Percentiles rank a stretch among this genome's conserved stretches.
Evolutionary conservation across 148 eudicot genomes (phyloP).

Genomic region (Polygonum maritimum): DNA sequence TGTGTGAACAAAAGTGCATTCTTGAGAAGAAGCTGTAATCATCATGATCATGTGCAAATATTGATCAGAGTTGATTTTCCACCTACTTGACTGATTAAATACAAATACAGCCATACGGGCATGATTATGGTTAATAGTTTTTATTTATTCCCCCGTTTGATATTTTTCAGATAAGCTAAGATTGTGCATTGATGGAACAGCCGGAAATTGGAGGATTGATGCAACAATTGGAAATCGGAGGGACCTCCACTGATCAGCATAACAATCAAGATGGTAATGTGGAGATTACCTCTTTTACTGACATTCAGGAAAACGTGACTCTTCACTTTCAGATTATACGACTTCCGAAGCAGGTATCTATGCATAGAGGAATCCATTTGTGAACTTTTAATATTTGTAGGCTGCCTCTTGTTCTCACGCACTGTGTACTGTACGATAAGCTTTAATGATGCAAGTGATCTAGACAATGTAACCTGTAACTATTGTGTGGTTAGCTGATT

Average conservation of each 20-base stretch:
- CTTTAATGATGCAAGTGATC: neutral
- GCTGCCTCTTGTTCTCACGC: neutral
- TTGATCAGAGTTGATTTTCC: neutral
- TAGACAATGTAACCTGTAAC: neutral
- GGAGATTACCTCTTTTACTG: constrained; percentile 23
- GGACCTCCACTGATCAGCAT: constrained; percentile 12
- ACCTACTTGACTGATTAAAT: neutral
- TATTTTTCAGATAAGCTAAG: neutral
- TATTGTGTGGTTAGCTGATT: neutral
- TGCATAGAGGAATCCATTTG: neutral
- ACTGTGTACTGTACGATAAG: neutral
- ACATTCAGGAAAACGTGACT: constrained; percentile 20
- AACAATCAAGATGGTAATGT: constrained; percentile 13
- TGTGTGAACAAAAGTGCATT: neutral
- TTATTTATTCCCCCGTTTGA: neutral
- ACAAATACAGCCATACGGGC: neutral
- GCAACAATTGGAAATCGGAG: constrained; percentile 16
- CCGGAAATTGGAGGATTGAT: constrained; percentile 9
- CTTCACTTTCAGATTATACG: constrained; percentile 32
- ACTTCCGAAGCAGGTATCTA: constrained; percentile 27
- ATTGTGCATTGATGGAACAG: neutral
- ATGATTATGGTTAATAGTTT: neutral
- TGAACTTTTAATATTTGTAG: neutral
- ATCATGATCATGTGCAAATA: neutral
- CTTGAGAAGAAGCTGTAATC: neutral